Evolutionary conservation across 495 filamentous ascomycete genomes (phyloP).

Genomic region (Lasiosphaeris hirsuta): DNA sequence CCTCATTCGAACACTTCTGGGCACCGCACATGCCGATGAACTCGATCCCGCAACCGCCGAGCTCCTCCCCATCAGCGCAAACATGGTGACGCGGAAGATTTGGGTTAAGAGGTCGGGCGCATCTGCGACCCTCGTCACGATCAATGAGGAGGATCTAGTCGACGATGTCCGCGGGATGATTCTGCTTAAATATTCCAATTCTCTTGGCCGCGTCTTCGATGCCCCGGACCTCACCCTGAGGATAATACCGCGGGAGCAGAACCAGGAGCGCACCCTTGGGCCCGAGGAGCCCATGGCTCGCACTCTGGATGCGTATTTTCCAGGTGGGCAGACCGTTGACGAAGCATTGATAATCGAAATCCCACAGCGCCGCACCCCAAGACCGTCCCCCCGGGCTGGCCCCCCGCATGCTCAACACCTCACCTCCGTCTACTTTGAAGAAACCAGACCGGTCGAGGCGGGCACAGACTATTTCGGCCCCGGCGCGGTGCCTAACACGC

Average conservation of each 20-base stretch:
- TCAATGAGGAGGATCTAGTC: conserved; percentile 84
- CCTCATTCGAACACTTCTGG: conserved; percentile 47
- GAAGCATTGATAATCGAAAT: conserved; percentile 92
- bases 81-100: conserved; percentile 74
- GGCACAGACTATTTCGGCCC: conserved; percentile 86
- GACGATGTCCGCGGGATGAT: conserved; percentile 94
- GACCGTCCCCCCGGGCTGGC: conserved; percentile 63
- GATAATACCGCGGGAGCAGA: conserved; percentile 83
- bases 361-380: conserved; percentile 74
- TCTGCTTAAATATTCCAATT: conserved; percentile 88
- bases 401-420: conserved; percentile 44
- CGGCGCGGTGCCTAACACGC: conserved; percentile 60
- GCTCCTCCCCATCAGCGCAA: conserved; percentile 38
- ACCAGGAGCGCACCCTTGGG: conserved; percentile 68
- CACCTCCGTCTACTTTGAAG: conserved; percentile 57
- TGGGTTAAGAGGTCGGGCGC: conserved; percentile 87
- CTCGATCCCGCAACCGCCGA: conserved; percentile 26
- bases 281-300: conserved; percentile 83
- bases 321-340: conserved; percentile 82
- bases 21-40: conserved; percentile 30
- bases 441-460: conserved; percentile 64
- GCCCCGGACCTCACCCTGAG: conserved; percentile 81
- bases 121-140: conserved; percentile 82
- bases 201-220: conserved; percentile 82
- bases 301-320: conserved; percentile 80